These are phyloP conservation scores for Cladosporium colombiae DNA, from an alignment of 2,329 filamentous ascomycete genomes.

Conservation along the genomic window DNA sequence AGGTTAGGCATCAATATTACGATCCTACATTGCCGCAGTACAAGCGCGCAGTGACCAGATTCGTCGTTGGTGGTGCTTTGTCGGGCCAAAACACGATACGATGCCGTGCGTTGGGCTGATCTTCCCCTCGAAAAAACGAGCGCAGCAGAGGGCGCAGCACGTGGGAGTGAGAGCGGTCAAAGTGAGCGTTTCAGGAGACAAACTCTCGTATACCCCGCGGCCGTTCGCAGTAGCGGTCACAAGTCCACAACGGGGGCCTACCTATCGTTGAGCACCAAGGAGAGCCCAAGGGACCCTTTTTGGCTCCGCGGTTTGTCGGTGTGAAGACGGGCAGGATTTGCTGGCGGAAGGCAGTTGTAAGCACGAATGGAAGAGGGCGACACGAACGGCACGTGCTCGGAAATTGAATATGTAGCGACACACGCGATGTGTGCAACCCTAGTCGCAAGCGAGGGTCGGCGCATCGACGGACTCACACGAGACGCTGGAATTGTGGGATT, in stretches of 20 bases:
- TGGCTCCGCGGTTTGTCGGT: slow-evolving; percentile 5
- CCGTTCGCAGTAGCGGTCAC: slow-evolving; percentile 7
- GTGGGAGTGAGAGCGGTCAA: slow-evolving; percentile 11
- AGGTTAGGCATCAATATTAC: background rate
- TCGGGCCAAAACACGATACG: background rate
- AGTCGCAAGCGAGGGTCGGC: slow-evolving; percentile 3
- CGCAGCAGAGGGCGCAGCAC: slow-evolving; percentile 1
- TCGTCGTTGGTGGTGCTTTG: background rate
- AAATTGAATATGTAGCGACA: background rate
- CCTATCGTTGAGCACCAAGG: slow-evolving; percentile 5
- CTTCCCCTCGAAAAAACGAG: background rate
- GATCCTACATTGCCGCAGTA: slow-evolving; percentile 1
- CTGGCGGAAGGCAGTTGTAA: background rate
- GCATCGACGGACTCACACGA: slow-evolving; percentile 1
- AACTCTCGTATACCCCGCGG: slow-evolving; percentile 15
- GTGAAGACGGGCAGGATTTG: slow-evolving; percentile 1
- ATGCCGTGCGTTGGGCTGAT: background rate
- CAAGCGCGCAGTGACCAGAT: background rate
- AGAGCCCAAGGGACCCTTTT: background rate
- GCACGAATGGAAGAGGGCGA: background rate
- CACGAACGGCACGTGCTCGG: slow-evolving; percentile 9
- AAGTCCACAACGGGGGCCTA: background rate
- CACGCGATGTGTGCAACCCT: background rate
- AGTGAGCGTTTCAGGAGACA: slow-evolving; percentile 9
- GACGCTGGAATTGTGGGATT: slow-evolving; percentile 4